Percentiles rank a stretch among this genome's conserved stretches.
Evolutionary conservation across 208 protist genomes (phyloP).

Genomic region (Acanthamoeba quina): DNA sequence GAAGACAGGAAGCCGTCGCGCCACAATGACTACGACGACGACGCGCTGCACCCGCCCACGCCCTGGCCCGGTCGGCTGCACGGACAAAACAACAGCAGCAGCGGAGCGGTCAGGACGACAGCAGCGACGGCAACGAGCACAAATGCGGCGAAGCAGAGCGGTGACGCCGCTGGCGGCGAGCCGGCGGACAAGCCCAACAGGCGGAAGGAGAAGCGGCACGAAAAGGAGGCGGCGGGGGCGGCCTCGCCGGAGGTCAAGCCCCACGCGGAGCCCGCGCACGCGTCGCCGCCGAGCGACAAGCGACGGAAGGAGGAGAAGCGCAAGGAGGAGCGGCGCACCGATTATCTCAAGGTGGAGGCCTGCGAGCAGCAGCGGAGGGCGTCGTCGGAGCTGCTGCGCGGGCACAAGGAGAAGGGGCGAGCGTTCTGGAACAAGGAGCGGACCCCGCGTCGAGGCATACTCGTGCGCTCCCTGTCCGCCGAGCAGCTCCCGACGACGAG

Average conservation of each 20-base stretch:
- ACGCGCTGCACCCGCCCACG: slow-evolving; percentile 3
- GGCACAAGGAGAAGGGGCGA: slow-evolving; percentile 25
- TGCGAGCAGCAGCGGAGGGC: background rate
- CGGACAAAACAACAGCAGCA: background rate
- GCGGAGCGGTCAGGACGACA: background rate
- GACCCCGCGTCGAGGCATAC: slow-evolving; percentile 11
- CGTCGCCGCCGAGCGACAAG: background rate
- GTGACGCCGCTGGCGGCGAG: background rate
- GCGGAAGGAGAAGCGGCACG: background rate
- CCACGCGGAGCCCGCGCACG: no score
- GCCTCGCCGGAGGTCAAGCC: background rate
- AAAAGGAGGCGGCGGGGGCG: background rate
- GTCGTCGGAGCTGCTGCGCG: slow-evolving; percentile 31
- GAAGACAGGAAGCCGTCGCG: background rate
- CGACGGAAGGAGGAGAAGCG: background rate
- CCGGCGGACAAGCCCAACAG: background rate
- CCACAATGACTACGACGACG: background rate
- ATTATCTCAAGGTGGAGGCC: background rate
- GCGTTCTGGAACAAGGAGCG: slow-evolving; percentile 31
- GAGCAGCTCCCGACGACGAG: background rate
- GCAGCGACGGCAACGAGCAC: background rate
- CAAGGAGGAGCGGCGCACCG: background rate
- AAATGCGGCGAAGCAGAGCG: background rate
- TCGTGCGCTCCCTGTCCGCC: slow-evolving; percentile 2
- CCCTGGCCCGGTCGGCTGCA: slow-evolving; percentile 14